These are phyloP conservation scores for Royoungia palumana DNA, from an alignment of 768 basidiomycete genomes.

Conservation along the genomic window DNA sequence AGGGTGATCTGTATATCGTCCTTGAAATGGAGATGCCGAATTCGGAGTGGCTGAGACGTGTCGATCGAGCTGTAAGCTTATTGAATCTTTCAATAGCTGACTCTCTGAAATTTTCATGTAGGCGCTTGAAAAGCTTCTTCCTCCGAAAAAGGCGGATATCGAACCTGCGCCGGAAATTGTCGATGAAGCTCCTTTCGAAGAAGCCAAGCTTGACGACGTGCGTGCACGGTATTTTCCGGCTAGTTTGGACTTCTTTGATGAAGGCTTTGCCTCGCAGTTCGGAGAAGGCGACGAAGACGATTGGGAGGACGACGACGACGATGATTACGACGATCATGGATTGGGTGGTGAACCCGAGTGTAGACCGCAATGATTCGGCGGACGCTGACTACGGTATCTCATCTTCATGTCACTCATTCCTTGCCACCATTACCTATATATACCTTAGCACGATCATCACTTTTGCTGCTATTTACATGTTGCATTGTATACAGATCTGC, in stretches of 20 bases:
- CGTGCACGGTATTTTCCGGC: conserved; percentile 75
- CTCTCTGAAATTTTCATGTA: conserved; percentile 29
- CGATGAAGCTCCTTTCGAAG: conserved; percentile 69
- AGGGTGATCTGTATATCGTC: conserved; percentile 80
- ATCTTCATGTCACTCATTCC: conserved; percentile 10
- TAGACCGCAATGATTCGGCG: conserved; percentile 49
- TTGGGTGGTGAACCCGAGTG: conserved; percentile 53
- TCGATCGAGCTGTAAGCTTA: conserved; percentile 54
- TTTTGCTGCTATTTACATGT: conserved; percentile 26
- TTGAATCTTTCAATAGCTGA: neutral
- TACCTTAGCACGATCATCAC: conserved; percentile 16
- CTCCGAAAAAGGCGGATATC: conserved; percentile 72
- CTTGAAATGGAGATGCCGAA: conserved; percentile 89
- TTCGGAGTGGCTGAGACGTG: conserved; percentile 65
- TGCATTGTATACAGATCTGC: conserved; percentile 25
- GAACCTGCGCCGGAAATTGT: conserved; percentile 70
- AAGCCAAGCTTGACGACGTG: conserved; percentile 79
- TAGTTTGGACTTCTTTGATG: conserved; percentile 74
- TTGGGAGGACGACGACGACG: conserved; percentile 71
- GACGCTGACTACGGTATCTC: conserved; percentile 8
- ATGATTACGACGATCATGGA: conserved; percentile 44
- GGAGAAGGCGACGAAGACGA: conserved; percentile 68
- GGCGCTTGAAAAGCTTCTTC: conserved; percentile 64
- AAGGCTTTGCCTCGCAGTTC: conserved; percentile 65
- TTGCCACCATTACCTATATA: conserved; percentile 9